Percentiles rank a stretch among this genome's conserved stretches.
Evolutionary conservation across 306 rosid genomes (phyloP).

Genomic region (Rubus parviflorus): DNA sequence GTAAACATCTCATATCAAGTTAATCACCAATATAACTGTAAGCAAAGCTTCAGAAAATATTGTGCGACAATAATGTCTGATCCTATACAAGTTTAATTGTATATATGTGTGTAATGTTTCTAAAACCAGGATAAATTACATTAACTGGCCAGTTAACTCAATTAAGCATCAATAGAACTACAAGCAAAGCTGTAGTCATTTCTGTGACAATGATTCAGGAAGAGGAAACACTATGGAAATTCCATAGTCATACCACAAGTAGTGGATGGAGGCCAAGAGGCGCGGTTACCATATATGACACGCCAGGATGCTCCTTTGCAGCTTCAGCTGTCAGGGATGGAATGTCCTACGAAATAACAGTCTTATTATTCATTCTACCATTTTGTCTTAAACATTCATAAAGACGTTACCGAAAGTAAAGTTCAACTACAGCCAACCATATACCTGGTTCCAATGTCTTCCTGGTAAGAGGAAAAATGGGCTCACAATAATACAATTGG

Average conservation of each 20-base stretch:
- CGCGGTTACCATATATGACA: slow-evolving; percentile 68
- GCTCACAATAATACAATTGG: slow-evolving; percentile 58
- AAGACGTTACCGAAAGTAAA: background rate
- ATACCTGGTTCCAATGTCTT: slow-evolving; percentile 86
- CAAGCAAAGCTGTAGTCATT: slow-evolving; percentile 2
- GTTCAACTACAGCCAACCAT: background rate
- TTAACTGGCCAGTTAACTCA: background rate
- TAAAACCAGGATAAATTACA: too few relatives aligned
- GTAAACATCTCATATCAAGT: background rate
- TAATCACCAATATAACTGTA: background rate
- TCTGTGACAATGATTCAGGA: background rate
- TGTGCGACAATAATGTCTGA: background rate
- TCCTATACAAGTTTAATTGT: background rate
- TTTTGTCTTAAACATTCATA: background rate
- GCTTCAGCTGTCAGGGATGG: slow-evolving; percentile 89
- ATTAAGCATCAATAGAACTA: background rate
- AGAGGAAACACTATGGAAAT: slow-evolving; percentile 11
- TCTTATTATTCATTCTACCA: background rate
- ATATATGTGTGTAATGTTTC: too few relatives aligned
- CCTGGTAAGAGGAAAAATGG: slow-evolving; percentile 95
- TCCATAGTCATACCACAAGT: slow-evolving; percentile 64
- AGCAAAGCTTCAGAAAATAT: background rate
- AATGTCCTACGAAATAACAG: slow-evolving; percentile 56
- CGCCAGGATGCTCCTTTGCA: slow-evolving; percentile 74
- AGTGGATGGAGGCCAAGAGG: slow-evolving; percentile 84